These are phyloP conservation scores for Panaeolus cyanescens DNA, from an alignment of 768 basidiomycete genomes.

Conservation along the genomic window DNA sequence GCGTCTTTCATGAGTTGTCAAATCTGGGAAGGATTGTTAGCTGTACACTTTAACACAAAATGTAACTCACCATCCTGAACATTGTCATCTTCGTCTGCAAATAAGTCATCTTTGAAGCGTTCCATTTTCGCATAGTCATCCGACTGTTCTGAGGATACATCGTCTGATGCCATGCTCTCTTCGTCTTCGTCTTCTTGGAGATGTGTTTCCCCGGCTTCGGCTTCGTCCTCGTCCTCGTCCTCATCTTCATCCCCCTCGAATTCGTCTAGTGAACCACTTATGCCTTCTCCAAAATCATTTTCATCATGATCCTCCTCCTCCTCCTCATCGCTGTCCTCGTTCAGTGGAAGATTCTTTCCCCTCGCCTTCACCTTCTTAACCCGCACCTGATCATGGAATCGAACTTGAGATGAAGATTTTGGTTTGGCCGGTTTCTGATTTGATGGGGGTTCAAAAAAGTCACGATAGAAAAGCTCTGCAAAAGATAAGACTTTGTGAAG, in stretches of 20 bases:
- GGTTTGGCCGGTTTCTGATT: slow-evolving; percentile 18
- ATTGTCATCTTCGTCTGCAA: slow-evolving; percentile 71
- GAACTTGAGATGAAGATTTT: slow-evolving; percentile 50
- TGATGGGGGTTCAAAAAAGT: slow-evolving; percentile 77
- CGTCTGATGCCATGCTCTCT: slow-evolving; percentile 52
- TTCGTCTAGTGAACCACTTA: slow-evolving; percentile 12
- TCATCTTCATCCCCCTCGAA: slow-evolving; percentile 28
- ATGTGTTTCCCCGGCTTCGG: slow-evolving; percentile 21
- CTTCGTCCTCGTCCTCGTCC: slow-evolving; percentile 23
- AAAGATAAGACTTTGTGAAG: not conserved
- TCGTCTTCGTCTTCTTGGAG: slow-evolving; percentile 46
- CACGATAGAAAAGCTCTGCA: slow-evolving; percentile 66
- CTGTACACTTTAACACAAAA: slow-evolving; percentile 12
- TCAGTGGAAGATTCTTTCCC: slow-evolving; percentile 64
- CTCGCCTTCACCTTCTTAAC: slow-evolving; percentile 80
- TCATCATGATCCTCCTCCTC: slow-evolving; percentile 35
- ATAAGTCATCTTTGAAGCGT: slow-evolving; percentile 75
- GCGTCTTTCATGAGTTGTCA: slow-evolving; percentile 83
- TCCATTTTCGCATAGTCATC: slow-evolving; percentile 53
- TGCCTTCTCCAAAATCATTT: slow-evolving; percentile 12
- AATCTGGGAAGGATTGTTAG: slow-evolving; percentile 36
- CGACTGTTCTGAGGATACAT: slow-evolving; percentile 21
- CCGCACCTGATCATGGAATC: slow-evolving; percentile 79
- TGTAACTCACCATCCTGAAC: slow-evolving; percentile 26
- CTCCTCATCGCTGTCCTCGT: slow-evolving; percentile 39